A percentile compares a stretch with the other conserved stretches of the same genome.
Conservation (phyloP, 805 yeast species). For the Debaryomyces tyrocola region DNA sequence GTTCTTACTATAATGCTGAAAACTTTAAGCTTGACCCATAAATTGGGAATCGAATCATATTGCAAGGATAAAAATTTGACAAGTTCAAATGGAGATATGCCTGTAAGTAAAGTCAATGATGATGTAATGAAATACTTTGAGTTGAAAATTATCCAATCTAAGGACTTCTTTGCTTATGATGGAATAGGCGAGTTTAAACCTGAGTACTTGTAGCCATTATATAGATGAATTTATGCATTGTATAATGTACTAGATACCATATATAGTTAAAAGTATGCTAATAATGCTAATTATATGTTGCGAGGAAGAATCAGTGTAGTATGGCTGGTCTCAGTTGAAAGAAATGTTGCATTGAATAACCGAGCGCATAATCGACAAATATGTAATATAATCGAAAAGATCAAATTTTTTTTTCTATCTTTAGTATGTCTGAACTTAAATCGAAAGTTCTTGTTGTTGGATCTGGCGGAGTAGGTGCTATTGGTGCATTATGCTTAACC, state of each 20-base stretch:
- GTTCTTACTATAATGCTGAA: slow-evolving; percentile 56
- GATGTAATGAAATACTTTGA: slow-evolving; percentile 71
- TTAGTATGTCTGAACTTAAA: not conserved
- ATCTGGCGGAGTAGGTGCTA: slow-evolving; percentile 84
- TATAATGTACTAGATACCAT: no score
- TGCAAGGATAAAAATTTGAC: slow-evolving; percentile 18
- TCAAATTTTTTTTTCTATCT: not conserved
- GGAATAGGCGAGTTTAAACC: slow-evolving; percentile 22
- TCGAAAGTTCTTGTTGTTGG: slow-evolving; percentile 63
- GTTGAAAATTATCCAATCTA: slow-evolving; percentile 63
- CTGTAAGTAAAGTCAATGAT: slow-evolving; percentile 53
- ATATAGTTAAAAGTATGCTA: no score
- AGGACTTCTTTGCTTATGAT: slow-evolving; percentile 34
- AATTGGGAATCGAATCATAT: slow-evolving; percentile 31
- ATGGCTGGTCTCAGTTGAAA: no score
- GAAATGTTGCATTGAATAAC: no score
- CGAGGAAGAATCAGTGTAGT: no score
- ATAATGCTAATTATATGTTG: no score
- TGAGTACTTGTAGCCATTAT: not conserved
- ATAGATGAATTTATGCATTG: not conserved
- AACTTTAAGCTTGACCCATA: slow-evolving; percentile 50
- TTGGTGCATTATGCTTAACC: slow-evolving; percentile 65
- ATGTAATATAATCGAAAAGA: no score
- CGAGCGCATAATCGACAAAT: no score
- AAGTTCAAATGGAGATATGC: not conserved